phyloP scores from a whole-genome alignment of 345 rosid species.

The Eucalyptus polyanthemos region DNA sequence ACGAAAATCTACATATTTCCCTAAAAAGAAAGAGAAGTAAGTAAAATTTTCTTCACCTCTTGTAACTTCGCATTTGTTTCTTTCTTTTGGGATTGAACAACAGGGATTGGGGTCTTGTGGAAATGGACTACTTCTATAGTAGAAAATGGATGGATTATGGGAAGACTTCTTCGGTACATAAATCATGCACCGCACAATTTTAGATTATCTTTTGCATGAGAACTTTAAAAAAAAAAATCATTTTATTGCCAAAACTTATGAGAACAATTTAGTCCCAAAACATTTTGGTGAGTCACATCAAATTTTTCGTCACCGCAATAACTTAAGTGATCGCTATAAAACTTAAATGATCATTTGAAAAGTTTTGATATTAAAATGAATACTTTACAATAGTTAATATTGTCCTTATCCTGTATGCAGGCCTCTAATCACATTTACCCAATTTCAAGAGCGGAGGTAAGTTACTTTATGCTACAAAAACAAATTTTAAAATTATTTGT shows the following conservation, averaged over 20 bases:
- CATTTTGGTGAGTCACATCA: not conserved
- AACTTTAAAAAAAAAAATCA: not conserved
- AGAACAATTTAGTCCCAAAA: not conserved
- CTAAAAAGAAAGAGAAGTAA: not conserved
- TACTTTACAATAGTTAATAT: not conserved
- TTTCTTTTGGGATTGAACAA: not conserved
- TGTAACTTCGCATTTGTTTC: not conserved
- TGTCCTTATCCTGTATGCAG: not conserved
- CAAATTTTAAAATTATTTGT: too few species aligned
- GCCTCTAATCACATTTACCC: not conserved
- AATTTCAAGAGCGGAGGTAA: not conserved
- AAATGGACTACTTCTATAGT: not conserved
- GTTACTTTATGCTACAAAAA: not conserved
- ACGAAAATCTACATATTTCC: not conserved
- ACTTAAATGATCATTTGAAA: not conserved
- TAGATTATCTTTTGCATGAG: not conserved
- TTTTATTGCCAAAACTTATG: not conserved
- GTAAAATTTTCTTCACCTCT: not conserved
- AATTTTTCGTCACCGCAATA: fast-evolving
- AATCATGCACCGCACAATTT: not conserved
- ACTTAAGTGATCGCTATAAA: not conserved
- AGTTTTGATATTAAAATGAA: not conserved
- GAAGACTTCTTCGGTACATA: not conserved
- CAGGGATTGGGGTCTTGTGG: not conserved
- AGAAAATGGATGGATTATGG: too few species aligned